Evolutionary conservation across 139 green algal genomes (phyloP).

Genomic region (Cymbomonas tetramitiformis): DNA sequence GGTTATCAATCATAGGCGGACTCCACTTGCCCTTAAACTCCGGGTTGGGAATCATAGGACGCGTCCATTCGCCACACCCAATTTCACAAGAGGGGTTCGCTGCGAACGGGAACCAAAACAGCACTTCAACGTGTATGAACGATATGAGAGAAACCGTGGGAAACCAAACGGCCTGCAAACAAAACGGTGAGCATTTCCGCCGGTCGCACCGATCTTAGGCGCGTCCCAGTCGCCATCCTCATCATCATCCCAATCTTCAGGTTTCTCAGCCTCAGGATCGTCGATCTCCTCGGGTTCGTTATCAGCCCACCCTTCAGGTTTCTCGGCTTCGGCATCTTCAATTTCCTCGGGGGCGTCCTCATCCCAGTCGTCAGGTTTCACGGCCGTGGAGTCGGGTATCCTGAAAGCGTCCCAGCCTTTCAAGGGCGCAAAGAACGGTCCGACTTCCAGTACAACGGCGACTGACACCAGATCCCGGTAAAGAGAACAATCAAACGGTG

Average conservation of each 20-base stretch:
- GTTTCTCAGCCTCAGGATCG: slow-evolving; percentile 66
- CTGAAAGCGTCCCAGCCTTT: no score
- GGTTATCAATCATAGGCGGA: slow-evolving; percentile 70
- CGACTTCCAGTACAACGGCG: no score
- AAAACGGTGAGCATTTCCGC: no score
- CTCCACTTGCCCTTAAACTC: slow-evolving; percentile 68
- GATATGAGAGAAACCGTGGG: no score
- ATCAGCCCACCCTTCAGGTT: slow-evolving; percentile 38
- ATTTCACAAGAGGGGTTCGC: no score
- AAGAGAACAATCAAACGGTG: no score
- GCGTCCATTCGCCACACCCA: slow-evolving; percentile 75
- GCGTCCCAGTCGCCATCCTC: slow-evolving; percentile 83
- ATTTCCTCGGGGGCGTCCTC: slow-evolving; percentile 42
- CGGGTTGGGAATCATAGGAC: slow-evolving; percentile 69
- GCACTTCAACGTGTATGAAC: no score
- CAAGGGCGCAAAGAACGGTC: no score
- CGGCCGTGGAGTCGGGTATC: slow-evolving; percentile 42
- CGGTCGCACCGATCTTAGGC: no score
- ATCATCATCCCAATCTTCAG: slow-evolving; percentile 83
- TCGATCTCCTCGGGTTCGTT: slow-evolving; percentile 38
- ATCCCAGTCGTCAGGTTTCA: slow-evolving; percentile 82
- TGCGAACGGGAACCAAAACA: no score
- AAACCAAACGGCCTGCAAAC: no score
- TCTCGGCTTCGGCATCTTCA: slow-evolving; percentile 25
- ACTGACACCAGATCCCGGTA: no score